These are phyloP conservation scores for Linum trigynum DNA, from an alignment of 345 rosid species.

Conservation along the genomic window DNA sequence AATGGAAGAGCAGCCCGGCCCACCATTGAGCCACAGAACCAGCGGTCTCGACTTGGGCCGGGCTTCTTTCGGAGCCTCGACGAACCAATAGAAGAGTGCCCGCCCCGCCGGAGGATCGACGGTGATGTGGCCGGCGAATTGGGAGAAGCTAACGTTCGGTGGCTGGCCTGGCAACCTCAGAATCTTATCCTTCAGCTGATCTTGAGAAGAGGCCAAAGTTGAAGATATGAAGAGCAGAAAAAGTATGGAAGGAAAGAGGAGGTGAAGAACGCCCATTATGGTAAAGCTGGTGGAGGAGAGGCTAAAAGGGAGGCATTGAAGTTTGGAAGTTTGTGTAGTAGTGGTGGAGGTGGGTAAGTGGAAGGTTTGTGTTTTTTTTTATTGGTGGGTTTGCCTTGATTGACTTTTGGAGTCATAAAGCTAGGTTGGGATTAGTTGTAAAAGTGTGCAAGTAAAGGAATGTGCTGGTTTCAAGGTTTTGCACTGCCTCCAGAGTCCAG, in stretches of 20 bases:
- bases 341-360: too few relatives aligned
- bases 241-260: not conserved
- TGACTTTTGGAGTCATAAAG: conserved; percentile 11
- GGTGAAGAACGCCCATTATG: conserved; percentile 6
- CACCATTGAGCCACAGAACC: conserved; percentile 82
- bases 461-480: not conserved
- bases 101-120: conserved; percentile 48
- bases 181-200: conserved; percentile 40
- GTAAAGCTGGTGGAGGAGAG: not conserved
- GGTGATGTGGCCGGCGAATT: conserved; percentile 65
- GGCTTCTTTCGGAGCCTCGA: conserved; percentile 28
- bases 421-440: conserved; percentile 5
- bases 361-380: not conserved
- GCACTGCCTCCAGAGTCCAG: conserved; percentile 8
- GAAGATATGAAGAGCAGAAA: conserved; percentile 3
- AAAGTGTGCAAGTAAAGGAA: conserved; percentile 11
- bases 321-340: not conserved
- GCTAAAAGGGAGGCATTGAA: conserved; percentile 1
- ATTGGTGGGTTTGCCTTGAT: not conserved
- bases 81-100: conserved; percentile 72
- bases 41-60: conserved; percentile 36
- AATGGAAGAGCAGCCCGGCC: conserved; percentile 86
- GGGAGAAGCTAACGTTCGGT: conserved; percentile 48
- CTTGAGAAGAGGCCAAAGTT: not conserved
- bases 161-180: conserved; percentile 64